phyloP scores from a whole-genome alignment of 768 basidiomycete genomes.

The Lentinula boryana region DNA sequence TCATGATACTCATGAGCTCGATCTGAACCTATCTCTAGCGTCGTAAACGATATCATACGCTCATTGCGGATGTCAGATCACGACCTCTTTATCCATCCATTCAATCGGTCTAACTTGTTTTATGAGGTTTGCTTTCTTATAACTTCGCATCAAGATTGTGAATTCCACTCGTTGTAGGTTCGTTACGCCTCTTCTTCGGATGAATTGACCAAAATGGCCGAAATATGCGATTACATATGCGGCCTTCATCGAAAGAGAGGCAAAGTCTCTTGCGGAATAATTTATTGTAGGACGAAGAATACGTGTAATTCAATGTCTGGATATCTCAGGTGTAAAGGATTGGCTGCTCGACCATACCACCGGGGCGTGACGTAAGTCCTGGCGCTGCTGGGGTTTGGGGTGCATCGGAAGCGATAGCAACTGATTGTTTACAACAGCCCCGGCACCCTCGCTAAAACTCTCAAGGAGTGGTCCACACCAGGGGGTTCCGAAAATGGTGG shows the following conservation, averaged over 20 bases:
- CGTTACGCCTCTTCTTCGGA: conserved; percentile 55
- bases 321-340: conserved; percentile 59
- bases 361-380: conserved; percentile 51
- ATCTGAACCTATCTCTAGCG: conserved; percentile 32
- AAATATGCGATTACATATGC: conserved; percentile 61
- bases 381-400: not conserved
- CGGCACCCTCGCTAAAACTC: conserved; percentile 48
- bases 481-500: conserved; percentile 39
- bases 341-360: conserved; percentile 71
- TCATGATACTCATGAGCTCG: not conserved
- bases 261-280: conserved; percentile 60
- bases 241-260: conserved; percentile 55
- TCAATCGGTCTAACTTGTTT: conserved; percentile 74
- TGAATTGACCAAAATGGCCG: conserved; percentile 49
- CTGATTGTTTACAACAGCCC: conserved; percentile 24
- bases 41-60: conserved; percentile 66
- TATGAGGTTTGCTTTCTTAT: conserved; percentile 53
- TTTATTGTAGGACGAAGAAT: conserved; percentile 67
- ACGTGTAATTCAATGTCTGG: conserved; percentile 64
- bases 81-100: conserved; percentile 65
- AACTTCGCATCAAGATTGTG: not conserved
- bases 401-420: not conserved
- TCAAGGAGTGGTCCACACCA: conserved; percentile 53
- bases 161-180: conserved; percentile 34
- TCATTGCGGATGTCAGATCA: conserved; percentile 56